Evolutionary conservation across 2,329 filamentous ascomycete species (phyloP), one percentile per base, ranked within the genome.

Genomic region (Phyllosticta ampelicida): DNA sequence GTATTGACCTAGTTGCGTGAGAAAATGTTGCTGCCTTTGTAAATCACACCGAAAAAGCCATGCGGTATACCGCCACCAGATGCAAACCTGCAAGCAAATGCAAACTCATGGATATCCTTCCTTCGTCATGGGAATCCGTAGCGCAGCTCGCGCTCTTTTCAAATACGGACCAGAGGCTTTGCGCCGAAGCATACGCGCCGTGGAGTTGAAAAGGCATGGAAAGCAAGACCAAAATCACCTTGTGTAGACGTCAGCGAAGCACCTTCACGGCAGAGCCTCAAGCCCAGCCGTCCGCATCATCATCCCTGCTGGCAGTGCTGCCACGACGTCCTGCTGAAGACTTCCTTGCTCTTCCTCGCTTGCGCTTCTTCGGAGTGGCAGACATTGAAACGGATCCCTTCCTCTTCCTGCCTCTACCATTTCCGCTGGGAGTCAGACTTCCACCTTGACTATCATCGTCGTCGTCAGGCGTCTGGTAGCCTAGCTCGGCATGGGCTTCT

Each of bases 381-480:
- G 61, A 59, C 21, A 48, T 44, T 44, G 52, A 61, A 1, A 64
- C 64, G 28, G 64, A 68, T 13, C 67, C 67, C 66, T 77, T 78
- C 62, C 76, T 71, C 70, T 78, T 78, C 61, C 69, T 73, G 18
- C 73, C 72, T 51, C 69, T 48, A 11, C 70, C 71, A 30, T 68
- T 72, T 1, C 65, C 70, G 30, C 71, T 70, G 3, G 68, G 63
- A 2, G 65, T 63, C 6, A 60, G 60, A 13, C 63, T 65, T 2
- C 64, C 67, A 48, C 71, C 71, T 44, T 59, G 65, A 21, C 61
- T 62, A 28, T 62, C 63, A 9, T 61, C 61, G 10, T 61, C 61
- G 8, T 72, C 71, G 29, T 67, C 67, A 2, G 74, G 74, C 1
- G 74, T 77, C 56, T 74, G 73, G 56, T 76, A 76, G 18, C 73